Base-by-base conservation (phyloP, 176 grass and related monocot genomes). In the Carex pumila region DNA sequence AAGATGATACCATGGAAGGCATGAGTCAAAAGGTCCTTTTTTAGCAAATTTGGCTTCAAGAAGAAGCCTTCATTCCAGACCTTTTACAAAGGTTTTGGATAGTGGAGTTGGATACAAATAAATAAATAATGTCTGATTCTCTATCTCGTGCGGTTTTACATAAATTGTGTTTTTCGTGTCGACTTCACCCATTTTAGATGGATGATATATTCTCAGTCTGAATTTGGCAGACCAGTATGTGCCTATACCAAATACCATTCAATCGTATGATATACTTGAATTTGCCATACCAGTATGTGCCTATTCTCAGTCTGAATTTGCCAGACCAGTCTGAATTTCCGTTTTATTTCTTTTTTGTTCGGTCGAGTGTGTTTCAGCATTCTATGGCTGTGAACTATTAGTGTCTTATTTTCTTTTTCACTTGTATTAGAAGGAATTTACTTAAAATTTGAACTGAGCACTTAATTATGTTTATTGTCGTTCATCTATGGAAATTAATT, bases 1-100 rank as follows among this genome's bases (percentile, higher is more conserved):
- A 52, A 78, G 25, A 78, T 57, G 73, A 78, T 78, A 57, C 50
- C 52, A 81, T 81, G 79, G 56, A 68, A 69, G 8, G 45, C 58
- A 83, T 21, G 22, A 66, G 81, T 66, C 81, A 66, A 68, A 83
- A 83, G 39, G 25, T 12, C 61, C 61, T 17, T 65, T 83, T 83
- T 83, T 54, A 54, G 61, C 81, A 53, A 83, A 19, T n/a, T 83
- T 68, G 81, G 81, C 81, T 83, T 83, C 81, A 83, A 68, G 81
- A 25, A n/a, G 41, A 83, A 83, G 81, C 81, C 43, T 83, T 13
- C 78, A 39, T 55, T 83, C 25, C 17, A 25, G 62, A 83, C 61
- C 58, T 81, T 81, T 81, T 81, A 83, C 41, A 66, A 63, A 83
- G 62, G 47, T 68, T 47, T 41, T 49, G 56, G 79, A 45, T 65